Evolutionary conservation across 2,329 filamentous ascomycete genomes (phyloP), one percentile per base, ranked within the genome.

Genomic region (Tolypocladium sp.): DNA sequence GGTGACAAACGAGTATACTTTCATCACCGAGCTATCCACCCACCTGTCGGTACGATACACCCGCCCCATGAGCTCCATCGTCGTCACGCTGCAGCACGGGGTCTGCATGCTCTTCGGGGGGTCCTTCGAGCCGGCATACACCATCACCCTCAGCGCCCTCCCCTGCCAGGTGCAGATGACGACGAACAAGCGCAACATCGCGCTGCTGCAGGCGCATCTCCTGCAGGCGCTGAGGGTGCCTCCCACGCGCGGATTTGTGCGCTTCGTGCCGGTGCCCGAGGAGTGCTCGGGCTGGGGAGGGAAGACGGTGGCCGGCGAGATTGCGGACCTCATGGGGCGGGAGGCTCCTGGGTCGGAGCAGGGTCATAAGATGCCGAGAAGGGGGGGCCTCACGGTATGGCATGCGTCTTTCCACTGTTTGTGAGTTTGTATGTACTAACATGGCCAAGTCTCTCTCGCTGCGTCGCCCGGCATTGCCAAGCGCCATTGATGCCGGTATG

Each of bases 111-210:
- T 91, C 58, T 87, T 93, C 61, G 89, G 84, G 2, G 89, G 87
- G 41, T 86, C 85, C 6, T 88, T 90, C 63, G 88, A 92, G 56
- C 88, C 90, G 4, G 89, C 90, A 25, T 97, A 96, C 69, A 82
- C 87, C 61, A 78, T 96, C 67, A 88, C 84, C 40, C 82, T 96
- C 60, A 87, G 82, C 41, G 86, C 90, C 0, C 78, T 94, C 12
- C 80, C 88, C 1, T 79, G 79, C 13, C 82, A 90, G 63, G 76
- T 94, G 2, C 86, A 87, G 61, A 84, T 89, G 0, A 82, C 85
- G 4, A 90, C 85, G 57, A 96, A 96, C 75, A 89, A 89, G 70
- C 85, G 91, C 62, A 94, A 93, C 71, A 85, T 90, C 1, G 80
- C 82, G n/a, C 74, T 95, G 22, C 82, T 95, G 4, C 90, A 94